Evolutionary conservation across 768 basidiomycete species (phyloP).

Genomic region (Tylopilus plumbeoviolaceoides): DNA sequence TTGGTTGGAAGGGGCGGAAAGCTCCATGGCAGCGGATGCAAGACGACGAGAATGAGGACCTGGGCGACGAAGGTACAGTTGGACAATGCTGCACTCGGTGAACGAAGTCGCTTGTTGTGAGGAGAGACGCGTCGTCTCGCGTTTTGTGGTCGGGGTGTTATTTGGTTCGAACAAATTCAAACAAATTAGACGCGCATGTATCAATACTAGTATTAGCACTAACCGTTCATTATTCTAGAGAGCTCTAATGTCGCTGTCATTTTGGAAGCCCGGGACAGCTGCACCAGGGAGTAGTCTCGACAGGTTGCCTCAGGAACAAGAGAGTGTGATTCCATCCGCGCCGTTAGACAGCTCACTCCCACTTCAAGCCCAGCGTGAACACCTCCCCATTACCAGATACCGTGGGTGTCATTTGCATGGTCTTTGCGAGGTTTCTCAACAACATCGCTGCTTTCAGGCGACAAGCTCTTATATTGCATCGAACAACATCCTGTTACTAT

Average conservation of each 20-base stretch:
- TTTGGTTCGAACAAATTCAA: conserved; percentile 27
- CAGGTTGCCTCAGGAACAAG: conserved; percentile 74
- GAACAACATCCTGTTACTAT: conserved; percentile 83
- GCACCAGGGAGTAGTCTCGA: conserved; percentile 88
- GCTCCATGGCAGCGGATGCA: conserved; percentile 28
- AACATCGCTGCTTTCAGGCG: conserved; percentile 40
- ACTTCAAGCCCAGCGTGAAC: conserved; percentile 71
- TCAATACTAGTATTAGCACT: no score
- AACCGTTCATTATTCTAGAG: no score
- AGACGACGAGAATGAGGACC: conserved; percentile 35
- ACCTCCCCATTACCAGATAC: conserved; percentile 89
- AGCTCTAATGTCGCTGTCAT: conserved; percentile 49
- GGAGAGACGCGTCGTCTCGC: background rate
- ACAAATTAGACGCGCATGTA: no score
- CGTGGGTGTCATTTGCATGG: conserved; percentile 40
- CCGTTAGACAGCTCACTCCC: conserved; percentile 52
- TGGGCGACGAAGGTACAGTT: conserved; percentile 43
- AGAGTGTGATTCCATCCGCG: conserved; percentile 62
- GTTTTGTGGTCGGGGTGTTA: conserved; percentile 8
- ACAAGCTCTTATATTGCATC: conserved; percentile 76
- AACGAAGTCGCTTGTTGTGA: conserved; percentile 1
- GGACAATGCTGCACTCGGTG: conserved; percentile 17
- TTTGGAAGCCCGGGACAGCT: conserved; percentile 87
- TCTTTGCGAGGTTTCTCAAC: background rate
- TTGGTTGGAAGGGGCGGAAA: conserved; percentile 43